These are phyloP conservation scores for Lagerstroemia speciosa DNA, from an alignment of 345 rosid species.

Conservation along the genomic window DNA sequence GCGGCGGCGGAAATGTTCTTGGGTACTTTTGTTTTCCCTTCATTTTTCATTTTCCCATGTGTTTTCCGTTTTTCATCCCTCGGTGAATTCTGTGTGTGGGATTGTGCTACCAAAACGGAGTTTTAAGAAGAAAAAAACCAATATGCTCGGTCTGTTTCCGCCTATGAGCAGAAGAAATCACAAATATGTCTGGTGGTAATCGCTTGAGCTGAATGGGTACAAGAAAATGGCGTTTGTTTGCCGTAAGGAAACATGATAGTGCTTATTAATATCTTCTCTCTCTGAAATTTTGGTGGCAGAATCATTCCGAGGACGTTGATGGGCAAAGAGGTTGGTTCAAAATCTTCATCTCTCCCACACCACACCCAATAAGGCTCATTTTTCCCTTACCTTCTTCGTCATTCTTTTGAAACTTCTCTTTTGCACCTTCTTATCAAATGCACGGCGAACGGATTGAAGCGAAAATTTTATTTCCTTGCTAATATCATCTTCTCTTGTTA, in stretches of 20 bases:
- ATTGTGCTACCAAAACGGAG: not conserved
- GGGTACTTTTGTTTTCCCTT: slow-evolving; percentile 30
- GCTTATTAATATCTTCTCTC: not conserved
- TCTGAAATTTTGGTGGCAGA: slow-evolving; percentile 24
- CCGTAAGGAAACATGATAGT: not conserved
- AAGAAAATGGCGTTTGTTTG: not conserved
- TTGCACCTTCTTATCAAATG: not conserved
- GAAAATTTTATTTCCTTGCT: not conserved
- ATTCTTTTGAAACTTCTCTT: not conserved
- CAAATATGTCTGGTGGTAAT: not conserved
- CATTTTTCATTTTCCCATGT: not conserved
- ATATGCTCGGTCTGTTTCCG: not conserved
- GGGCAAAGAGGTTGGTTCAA: slow-evolving; percentile 81
- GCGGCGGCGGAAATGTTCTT: slow-evolving; percentile 56
- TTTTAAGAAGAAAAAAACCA: not conserved
- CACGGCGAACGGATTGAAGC: not conserved
- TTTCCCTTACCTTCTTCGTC: slow-evolving; percentile 1
- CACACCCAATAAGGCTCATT: not conserved
- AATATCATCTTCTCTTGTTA: not conserved
- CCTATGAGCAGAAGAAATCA: not conserved
- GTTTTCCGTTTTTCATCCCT: not conserved
- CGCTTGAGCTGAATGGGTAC: not conserved
- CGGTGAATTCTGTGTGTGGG: not conserved
- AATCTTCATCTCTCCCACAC: not conserved
- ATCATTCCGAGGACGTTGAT: slow-evolving; percentile 83